Evolutionary conservation across 495 filamentous ascomycete species (phyloP).

Genomic region (Sordaria brevicollis): DNA sequence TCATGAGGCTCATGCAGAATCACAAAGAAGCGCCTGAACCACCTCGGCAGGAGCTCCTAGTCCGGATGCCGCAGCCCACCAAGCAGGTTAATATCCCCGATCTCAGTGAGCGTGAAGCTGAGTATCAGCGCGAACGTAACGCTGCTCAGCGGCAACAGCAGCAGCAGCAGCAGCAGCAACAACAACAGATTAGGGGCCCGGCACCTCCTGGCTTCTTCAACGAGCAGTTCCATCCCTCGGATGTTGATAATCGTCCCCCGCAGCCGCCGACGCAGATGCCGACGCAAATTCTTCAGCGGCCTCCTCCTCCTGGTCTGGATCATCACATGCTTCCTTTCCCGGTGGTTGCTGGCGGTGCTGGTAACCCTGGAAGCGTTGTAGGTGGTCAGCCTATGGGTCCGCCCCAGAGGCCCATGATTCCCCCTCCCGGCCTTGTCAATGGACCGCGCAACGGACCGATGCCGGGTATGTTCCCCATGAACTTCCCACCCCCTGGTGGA

Average conservation of each 20-base stretch:
- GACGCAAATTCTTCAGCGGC: constrained; percentile 47
- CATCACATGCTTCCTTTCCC: constrained; percentile 39
- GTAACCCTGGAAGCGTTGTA: background rate
- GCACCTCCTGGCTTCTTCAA: constrained; percentile 32
- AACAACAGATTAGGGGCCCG: constrained; percentile 14
- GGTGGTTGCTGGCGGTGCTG: constrained; percentile 18
- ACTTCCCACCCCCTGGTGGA: constrained; percentile 30
- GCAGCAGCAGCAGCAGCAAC: constrained; percentile 18
- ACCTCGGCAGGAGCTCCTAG: constrained; percentile 28
- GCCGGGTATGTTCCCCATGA: constrained; percentile 38
- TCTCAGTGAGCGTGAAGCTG: constrained; percentile 31
- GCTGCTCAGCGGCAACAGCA: constrained; percentile 17
- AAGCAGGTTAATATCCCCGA: constrained; percentile 18
- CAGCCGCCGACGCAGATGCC: constrained; percentile 30
- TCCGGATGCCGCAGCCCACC: constrained; percentile 20
- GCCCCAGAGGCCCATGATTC: constrained; percentile 37
- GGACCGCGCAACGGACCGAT: constrained; percentile 31
- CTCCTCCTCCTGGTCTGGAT: constrained; percentile 40
- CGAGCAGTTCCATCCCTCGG: constrained; percentile 31
- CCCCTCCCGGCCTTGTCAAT: constrained; percentile 40
- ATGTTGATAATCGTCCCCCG: constrained; percentile 24
- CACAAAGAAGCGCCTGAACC: constrained; percentile 31
- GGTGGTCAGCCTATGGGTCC: constrained; percentile 27
- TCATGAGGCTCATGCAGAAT: constrained; percentile 46
- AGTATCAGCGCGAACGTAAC: constrained; percentile 29